Evolutionary conservation across 1,139 yeast genomes (phyloP).

Genomic region (Zygoascus meyerae): DNA sequence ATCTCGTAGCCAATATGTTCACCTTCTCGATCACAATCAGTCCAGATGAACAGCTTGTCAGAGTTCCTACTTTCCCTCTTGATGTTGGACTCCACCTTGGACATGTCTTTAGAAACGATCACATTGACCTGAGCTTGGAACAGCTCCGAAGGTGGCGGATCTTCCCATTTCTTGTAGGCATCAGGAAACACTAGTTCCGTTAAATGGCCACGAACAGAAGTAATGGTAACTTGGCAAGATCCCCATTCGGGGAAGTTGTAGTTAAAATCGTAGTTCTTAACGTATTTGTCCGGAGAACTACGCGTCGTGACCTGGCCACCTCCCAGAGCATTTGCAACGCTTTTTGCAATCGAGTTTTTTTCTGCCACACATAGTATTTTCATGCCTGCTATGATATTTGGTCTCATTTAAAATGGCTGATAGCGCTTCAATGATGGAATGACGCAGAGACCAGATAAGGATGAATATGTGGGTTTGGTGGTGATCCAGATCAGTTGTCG

Average conservation of each 20-base stretch:
- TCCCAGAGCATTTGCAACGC: constrained; percentile 67
- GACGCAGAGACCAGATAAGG: neutral
- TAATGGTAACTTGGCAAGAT: constrained; percentile 76
- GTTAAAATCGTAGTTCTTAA: constrained; percentile 74
- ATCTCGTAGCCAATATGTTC: constrained; percentile 93
- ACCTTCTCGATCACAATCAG: constrained; percentile 98
- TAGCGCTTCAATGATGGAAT: neutral
- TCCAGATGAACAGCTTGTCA: constrained; percentile 82
- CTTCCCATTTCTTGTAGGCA: constrained; percentile 52
- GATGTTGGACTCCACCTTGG: constrained; percentile 64
- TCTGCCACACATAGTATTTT: constrained; percentile 92
- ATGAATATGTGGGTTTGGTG: too few relatives aligned
- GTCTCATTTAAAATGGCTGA: too few relatives aligned
- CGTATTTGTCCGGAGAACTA: constrained; percentile 44
- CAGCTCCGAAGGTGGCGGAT: constrained; percentile 57
- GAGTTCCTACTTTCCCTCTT: constrained; percentile 56
- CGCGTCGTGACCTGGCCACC: constrained; percentile 52
- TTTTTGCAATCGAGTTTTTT: constrained; percentile 90
- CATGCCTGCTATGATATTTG: constrained; percentile 35
- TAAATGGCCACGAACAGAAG: constrained; percentile 86
- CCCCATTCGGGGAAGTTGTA: constrained; percentile 62
- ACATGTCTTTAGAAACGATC: constrained; percentile 36
- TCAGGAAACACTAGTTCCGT: constrained; percentile 60
- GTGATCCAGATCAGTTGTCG: too few relatives aligned
- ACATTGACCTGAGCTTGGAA: constrained; percentile 62